A percentile compares a stretch with the other conserved stretches of the same genome.
Evolutionary conservation across 371 early-diverging fungal genomes (phyloP).

Genomic region (Homolaphlyctis polyrhiza): DNA sequence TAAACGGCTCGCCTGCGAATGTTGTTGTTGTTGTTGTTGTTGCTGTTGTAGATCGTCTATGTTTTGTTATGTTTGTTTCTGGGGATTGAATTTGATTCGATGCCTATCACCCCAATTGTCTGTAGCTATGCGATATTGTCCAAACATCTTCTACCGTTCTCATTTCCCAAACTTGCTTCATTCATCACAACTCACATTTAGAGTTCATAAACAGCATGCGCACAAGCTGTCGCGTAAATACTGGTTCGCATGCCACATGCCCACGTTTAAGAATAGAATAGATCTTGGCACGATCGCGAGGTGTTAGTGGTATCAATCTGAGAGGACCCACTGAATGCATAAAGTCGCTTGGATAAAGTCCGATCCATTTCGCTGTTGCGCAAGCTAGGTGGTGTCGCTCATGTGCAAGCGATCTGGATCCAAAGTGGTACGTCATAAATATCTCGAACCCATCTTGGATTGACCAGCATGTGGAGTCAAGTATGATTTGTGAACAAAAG

Average conservation of each 20-base stretch:
- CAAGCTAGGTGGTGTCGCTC: not conserved
- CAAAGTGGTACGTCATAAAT: not conserved
- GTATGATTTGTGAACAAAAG: no score
- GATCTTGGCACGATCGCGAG: not conserved
- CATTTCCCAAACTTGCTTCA: no score
- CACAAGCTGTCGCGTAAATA: not conserved
- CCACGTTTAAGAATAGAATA: not conserved
- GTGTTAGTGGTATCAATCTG: not conserved
- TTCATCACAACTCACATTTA: not conserved
- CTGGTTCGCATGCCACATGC: not conserved
- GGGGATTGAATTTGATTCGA: no score
- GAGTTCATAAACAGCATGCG: not conserved
- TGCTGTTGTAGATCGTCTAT: no score
- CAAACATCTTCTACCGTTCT: no score
- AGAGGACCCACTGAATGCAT: not conserved
- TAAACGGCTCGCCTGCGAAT: no score
- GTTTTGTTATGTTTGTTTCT: no score
- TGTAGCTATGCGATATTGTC: no score
- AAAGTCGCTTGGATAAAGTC: not conserved
- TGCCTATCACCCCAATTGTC: no score
- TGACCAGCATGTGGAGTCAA: no score
- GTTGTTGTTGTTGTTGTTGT: no score
- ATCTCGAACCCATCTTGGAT: not conserved
- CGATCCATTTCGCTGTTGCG: not conserved
- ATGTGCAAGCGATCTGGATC: not conserved